Evolutionary conservation across 2,329 filamentous ascomycete species (phyloP).

Genomic region (Apiospora hydei): DNA sequence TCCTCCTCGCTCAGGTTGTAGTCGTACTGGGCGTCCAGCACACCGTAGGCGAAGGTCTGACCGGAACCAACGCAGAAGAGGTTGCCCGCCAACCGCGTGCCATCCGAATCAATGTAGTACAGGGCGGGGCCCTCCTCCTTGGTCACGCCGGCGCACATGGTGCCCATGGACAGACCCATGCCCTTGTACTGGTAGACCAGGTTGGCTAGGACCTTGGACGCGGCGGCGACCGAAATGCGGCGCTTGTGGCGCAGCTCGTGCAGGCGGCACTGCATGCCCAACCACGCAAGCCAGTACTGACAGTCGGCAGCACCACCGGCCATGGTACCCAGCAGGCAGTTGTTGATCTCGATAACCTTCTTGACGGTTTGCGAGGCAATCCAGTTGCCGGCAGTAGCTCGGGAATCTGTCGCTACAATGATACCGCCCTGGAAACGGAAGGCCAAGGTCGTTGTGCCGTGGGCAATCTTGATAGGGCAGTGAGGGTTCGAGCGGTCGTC

Average conservation of each 20-base stretch:
- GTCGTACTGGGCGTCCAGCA: constrained; percentile 92
- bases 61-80: constrained; percentile 98
- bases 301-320: constrained; percentile 98
- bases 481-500: constrained; percentile 96
- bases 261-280: constrained; percentile 98
- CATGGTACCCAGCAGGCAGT: constrained; percentile 93
- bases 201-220: constrained; percentile 98
- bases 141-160: constrained; percentile 98
- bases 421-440: constrained; percentile 99
- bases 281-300: constrained; percentile 99
- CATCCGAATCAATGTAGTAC: constrained; percentile 99
- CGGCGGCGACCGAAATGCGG: constrained; percentile 95
- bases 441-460: constrained; percentile 96
- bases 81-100: constrained; percentile 90
- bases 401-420: constrained; percentile 96
- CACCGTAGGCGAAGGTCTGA: constrained; percentile 98
- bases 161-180: constrained; percentile 98
- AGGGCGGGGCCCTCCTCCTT: constrained; percentile 94
- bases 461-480: constrained; percentile 99
- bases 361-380: constrained; percentile 99
- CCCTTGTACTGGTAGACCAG: constrained; percentile 98
- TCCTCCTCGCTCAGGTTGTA: constrained; percentile 90
- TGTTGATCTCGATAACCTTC: constrained; percentile 99
- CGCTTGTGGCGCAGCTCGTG: constrained; percentile 99
- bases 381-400: constrained; percentile 97